Evolutionary conservation across 306 rosid genomes (phyloP), one percentile per base, ranked within the genome.

Genomic region (Aeschynomene evenia): DNA sequence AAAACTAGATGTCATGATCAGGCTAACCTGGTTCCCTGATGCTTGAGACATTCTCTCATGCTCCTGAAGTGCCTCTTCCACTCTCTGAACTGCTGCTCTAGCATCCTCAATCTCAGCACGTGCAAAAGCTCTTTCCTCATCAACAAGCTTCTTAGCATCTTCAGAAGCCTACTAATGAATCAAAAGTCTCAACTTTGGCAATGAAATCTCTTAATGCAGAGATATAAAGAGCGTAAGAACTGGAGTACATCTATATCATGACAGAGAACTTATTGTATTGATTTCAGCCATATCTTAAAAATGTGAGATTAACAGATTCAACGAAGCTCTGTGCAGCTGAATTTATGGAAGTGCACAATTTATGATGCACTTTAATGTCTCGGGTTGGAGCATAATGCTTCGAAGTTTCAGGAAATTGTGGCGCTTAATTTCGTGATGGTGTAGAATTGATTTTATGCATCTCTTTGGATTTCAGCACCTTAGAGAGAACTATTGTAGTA

Each of bases 71-170:
- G 92, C 90, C 71, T 87, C 89, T 81, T 94, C 97, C 53, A 90
- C 97, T 81, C 96, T 87, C 79, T 85, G 97, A 63, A 94, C 98
- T 40, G 97, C 96, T 66, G 96, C 88, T 79, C 96, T 84, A 18
- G 97, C 98, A 79, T 69, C 77, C 50, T 94, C 98, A 66, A 90
- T 94, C 83, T 94, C 98, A 65, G 91, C 65, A 71, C 97, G 97
- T 71, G 99, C 96, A 80, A 88, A 88, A 72, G 96, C 95, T 84
- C 99, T 84, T 80, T 94, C 97, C 83, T 88, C 86, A 31, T 94
- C 96, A 26, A 91, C 99, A 68, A 91, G 88, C 78, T 79, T 91
- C 78, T 85, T 91, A 68, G 99, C 99, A 72, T 94, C 99, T 78
- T 94, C 96, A 64, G 99, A 94, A 79, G 99, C 97, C 99, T 94